Evolutionary conservation across 371 early-diverging fungal genomes (phyloP).

Genomic region (Smittium culicis): DNA sequence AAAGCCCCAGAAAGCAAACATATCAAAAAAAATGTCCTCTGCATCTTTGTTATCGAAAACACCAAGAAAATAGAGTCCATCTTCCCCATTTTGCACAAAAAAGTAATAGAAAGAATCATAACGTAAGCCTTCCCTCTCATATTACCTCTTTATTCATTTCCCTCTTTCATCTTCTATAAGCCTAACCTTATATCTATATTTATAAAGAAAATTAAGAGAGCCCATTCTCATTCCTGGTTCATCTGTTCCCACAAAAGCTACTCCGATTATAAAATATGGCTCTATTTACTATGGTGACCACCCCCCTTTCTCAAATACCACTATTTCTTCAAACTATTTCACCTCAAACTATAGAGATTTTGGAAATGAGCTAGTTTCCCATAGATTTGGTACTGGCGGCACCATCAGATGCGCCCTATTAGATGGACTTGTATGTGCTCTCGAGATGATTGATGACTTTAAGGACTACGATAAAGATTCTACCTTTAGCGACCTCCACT

Average conservation of each 20-base stretch:
- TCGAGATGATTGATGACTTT: constrained; percentile 32
- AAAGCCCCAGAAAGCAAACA: background rate
- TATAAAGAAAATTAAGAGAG: constrained; percentile 1
- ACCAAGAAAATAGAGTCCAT: constrained; percentile 28
- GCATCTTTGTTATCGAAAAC: constrained; percentile 30
- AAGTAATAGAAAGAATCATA: constrained; percentile 24
- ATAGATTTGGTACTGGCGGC: constrained; percentile 27
- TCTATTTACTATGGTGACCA: constrained; percentile 32
- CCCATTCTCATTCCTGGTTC: background rate
- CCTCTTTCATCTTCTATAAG: constrained; percentile 9
- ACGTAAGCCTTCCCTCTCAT: constrained; percentile 20
- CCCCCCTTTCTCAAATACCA: constrained; percentile 27
- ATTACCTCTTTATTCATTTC: constrained; percentile 17
- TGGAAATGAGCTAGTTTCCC: constrained; percentile 23
- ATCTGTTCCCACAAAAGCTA: constrained; percentile 19
- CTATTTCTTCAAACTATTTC: constrained; percentile 29
- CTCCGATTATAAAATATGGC: constrained; percentile 28
- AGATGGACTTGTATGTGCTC: constrained; percentile 28
- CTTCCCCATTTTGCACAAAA: constrained; percentile 25
- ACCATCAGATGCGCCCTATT: constrained; percentile 27
- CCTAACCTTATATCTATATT: background rate
- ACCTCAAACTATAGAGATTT: constrained; percentile 32
- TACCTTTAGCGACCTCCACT: background rate
- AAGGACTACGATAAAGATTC: constrained; percentile 28
- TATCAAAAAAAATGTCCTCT: constrained; percentile 21